Base-by-base conservation (phyloP, 176 grass and related monocot genomes). In the Miscanthus lutarioriparius region DNA sequence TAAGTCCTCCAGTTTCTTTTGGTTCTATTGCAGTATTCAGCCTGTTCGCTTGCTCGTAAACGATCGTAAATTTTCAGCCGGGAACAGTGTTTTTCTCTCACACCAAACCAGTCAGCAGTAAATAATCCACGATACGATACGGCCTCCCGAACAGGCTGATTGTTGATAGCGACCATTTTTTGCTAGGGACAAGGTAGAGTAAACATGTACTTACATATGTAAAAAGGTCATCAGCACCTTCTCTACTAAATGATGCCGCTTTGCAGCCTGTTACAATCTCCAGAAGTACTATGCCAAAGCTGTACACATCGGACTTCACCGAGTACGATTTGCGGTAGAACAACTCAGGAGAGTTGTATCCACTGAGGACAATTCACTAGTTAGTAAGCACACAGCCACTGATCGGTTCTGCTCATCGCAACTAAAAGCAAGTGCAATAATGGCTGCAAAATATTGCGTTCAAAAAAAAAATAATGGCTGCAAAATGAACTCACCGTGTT, bases 301-400 rank as follows among this genome's bases (percentile, higher is more conserved):
- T 86, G 70, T 86, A 86, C 39, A 74, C 84, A 64, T 86, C 84
- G 0, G 76, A 81, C 63, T 86, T 86, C 10, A 11, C 36, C 5
- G 84, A 86, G 71, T 62, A 86, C 8, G 5, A 58, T 58, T 43
- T 71, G 22, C 26, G 49, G 1, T 73, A 7, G 1, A 74, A 59
- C 27, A 79, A 73, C 43, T 86, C 84, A 4, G 76, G 84, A 25
- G 74, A 65, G 7, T 53, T 80, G 65, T 86, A 86, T 59, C 49
- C 47, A 63, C 76, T 86, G 47, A 10, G 1, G 0, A 20, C 8
- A 11, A 61, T 51, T 33, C 1, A 11, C 7, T 7, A 56, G 7
- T 56, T 1, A 56, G 51, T 56, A 56, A 56, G 19, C 17, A 56
- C 19, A 56, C 51, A 8, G 19, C 2, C 51, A 56, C 0, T 56